phyloP scores from a whole-genome alignment of 306 rosid species.

The Alnus rubra region DNA sequence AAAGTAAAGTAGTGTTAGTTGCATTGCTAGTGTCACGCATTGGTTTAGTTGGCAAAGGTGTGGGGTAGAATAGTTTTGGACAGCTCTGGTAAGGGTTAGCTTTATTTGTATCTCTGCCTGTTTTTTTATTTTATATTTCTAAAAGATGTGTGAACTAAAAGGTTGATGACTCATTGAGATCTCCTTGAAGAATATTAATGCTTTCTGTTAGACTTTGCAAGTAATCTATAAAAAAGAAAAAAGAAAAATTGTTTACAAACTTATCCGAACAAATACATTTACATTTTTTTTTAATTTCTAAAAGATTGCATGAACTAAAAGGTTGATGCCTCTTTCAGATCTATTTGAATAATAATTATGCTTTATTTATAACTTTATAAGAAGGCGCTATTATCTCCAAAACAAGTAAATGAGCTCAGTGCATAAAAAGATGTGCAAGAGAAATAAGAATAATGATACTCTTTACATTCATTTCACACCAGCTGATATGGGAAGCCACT shows the following conservation, averaged over 20 bases:
- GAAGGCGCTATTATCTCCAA: neutral
- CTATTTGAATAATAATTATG: too few species aligned
- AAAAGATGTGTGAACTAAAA: neutral
- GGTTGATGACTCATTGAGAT: neutral
- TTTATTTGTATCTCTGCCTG: neutral
- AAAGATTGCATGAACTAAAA: too few species aligned
- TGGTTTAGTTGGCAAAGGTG: neutral
- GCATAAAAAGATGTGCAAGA: neutral
- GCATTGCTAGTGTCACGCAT: neutral
- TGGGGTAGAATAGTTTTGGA: neutral
- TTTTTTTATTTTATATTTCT: neutral
- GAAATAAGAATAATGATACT: too few species aligned
- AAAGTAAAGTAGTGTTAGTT: neutral
- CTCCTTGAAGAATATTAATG: neutral
- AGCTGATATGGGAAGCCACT: too few species aligned
- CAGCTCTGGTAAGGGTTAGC: neutral
- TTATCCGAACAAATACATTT: neutral
- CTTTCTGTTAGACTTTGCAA: neutral
- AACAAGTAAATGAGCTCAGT: neutral
- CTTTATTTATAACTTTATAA: neutral
- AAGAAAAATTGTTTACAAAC: neutral
- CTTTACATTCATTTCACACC: too few species aligned
- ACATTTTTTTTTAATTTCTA: neutral
- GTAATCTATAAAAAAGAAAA: neutral
- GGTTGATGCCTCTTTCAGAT: too few species aligned